phyloP scores from a whole-genome alignment of 2,329 filamentous ascomycete species.

The Oidium heveae region DNA sequence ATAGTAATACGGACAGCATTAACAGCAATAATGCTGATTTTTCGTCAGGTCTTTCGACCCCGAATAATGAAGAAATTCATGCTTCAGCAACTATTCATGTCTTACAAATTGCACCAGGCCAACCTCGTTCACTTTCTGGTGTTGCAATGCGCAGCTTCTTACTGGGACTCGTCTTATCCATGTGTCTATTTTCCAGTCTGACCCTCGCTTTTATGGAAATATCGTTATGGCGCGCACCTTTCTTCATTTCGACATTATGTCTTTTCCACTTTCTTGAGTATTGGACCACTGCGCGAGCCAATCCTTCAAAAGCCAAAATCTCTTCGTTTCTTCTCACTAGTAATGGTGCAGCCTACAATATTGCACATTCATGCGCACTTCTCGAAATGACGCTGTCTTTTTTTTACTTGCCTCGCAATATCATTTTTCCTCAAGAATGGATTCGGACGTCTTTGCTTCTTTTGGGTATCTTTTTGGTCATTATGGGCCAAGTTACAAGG shows the following conservation, averaged over 20 bases:
- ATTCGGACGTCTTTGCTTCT: slow-evolving; percentile 17
- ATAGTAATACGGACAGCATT: no score
- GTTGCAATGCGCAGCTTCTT: slow-evolving; percentile 15
- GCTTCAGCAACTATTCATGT: slow-evolving; percentile 9
- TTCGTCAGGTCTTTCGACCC: no score
- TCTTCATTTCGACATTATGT: slow-evolving; percentile 44
- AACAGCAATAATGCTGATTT: no score
- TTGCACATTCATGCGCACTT: slow-evolving; percentile 54
- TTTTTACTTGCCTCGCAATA: slow-evolving; percentile 23
- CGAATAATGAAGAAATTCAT: slow-evolving; percentile 4
- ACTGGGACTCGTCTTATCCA: slow-evolving; percentile 10
- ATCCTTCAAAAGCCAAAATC: slow-evolving; percentile 46
- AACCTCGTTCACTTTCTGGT: slow-evolving; percentile 14
- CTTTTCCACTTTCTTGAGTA: slow-evolving; percentile 94
- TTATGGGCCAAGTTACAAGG: slow-evolving; percentile 48
- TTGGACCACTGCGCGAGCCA: slow-evolving; percentile 66
- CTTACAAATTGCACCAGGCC: slow-evolving; percentile 9
- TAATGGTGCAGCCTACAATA: slow-evolving; percentile 65
- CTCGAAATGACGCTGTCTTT: slow-evolving; percentile 43
- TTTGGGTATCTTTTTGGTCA: slow-evolving; percentile 36
- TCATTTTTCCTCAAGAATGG: slow-evolving; percentile 6
- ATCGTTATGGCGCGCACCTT: slow-evolving; percentile 31
- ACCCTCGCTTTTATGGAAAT: slow-evolving; percentile 5
- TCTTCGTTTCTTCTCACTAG: slow-evolving; percentile 59
- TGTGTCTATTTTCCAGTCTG: slow-evolving; percentile 7